Percentiles rank a stretch among this genome's conserved stretches.
Evolutionary conservation across 805 yeast genomes (phyloP).

Genomic region (Saturnispora hagleri): DNA sequence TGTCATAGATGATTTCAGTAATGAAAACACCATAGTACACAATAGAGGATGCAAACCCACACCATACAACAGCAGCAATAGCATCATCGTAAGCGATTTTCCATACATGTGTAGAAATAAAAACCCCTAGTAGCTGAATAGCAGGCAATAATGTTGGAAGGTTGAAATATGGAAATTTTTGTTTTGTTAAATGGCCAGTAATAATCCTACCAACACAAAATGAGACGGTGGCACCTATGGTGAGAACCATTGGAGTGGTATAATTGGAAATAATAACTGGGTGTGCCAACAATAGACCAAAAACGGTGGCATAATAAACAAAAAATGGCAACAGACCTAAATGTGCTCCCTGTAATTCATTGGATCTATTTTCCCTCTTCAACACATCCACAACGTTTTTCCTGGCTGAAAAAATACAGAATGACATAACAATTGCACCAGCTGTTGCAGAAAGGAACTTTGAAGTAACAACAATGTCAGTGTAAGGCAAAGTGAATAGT

Average conservation of each 20-base stretch:
- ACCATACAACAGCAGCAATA: slow-evolving; percentile 47
- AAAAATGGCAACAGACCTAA: slow-evolving; percentile 52
- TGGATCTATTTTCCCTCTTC: slow-evolving; percentile 27
- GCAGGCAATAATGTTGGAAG: slow-evolving; percentile 62
- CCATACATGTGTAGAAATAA: slow-evolving; percentile 32
- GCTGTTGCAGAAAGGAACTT: slow-evolving; percentile 37
- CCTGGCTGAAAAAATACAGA: slow-evolving; percentile 62
- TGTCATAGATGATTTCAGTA: slow-evolving; percentile 67
- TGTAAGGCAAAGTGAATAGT: slow-evolving; percentile 6
- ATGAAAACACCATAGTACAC: slow-evolving; percentile 67
- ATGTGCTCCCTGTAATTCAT: slow-evolving; percentile 23
- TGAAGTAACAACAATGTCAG: slow-evolving; percentile 17
- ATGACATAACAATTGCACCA: slow-evolving; percentile 47
- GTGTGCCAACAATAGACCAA: slow-evolving; percentile 38
- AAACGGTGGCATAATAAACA: slow-evolving; percentile 40
- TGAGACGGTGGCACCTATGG: slow-evolving; percentile 72
- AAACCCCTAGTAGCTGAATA: slow-evolving; percentile 34
- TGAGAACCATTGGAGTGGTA: slow-evolving; percentile 49
- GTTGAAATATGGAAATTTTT: slow-evolving; percentile 64
- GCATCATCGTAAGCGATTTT: slow-evolving; percentile 28
- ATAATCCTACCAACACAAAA: slow-evolving; percentile 88
- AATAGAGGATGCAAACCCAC: slow-evolving; percentile 57
- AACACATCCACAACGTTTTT: slow-evolving; percentile 47
- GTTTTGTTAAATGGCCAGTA: slow-evolving; percentile 74
- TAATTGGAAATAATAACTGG: slow-evolving; percentile 40